These are phyloP conservation scores for Grigorovia transvaalensis DNA, from an alignment of 805 yeast genomes.

Conservation along the genomic window DNA sequence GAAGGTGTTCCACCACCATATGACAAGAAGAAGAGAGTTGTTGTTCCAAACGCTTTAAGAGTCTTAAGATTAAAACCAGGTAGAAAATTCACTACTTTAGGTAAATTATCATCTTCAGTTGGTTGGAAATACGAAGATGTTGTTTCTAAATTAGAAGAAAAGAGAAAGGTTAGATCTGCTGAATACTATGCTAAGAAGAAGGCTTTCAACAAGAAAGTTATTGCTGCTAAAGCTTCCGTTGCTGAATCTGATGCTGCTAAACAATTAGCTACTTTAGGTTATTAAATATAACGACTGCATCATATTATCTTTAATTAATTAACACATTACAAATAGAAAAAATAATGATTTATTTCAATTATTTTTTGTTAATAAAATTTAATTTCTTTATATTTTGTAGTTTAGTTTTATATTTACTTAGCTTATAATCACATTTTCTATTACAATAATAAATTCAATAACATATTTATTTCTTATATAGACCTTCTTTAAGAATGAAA, in stretches of 20 bases:
- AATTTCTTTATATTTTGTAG: background rate
- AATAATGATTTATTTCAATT: too few relatives aligned
- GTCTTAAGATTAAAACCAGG: conserved; percentile 98
- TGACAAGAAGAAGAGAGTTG: conserved; percentile 99
- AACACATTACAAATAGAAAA: background rate
- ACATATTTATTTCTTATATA: background rate
- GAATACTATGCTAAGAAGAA: conserved; percentile 98
- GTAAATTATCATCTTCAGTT: conserved; percentile 90
- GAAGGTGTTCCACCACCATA: conserved; percentile 99
- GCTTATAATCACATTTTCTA: background rate
- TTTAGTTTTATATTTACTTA: background rate
- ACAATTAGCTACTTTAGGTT: conserved; percentile 94
- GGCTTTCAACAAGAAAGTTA: conserved; percentile 88
- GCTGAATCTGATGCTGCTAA: conserved; percentile 85
- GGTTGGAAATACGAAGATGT: conserved; percentile 99
- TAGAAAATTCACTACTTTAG: conserved; percentile 98
- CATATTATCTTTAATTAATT: background rate
- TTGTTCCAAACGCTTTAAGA: conserved; percentile 99
- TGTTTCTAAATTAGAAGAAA: conserved; percentile 95
- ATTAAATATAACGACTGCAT: conserved; percentile 44
- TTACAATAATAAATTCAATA: background rate
- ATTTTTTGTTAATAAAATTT: background rate
- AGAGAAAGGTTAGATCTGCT: conserved; percentile 97
- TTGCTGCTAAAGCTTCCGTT: conserved; percentile 76
- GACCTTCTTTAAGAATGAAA: background rate